phyloP scores from a whole-genome alignment of 306 rosid genomes.

The Cajanus cajan region DNA sequence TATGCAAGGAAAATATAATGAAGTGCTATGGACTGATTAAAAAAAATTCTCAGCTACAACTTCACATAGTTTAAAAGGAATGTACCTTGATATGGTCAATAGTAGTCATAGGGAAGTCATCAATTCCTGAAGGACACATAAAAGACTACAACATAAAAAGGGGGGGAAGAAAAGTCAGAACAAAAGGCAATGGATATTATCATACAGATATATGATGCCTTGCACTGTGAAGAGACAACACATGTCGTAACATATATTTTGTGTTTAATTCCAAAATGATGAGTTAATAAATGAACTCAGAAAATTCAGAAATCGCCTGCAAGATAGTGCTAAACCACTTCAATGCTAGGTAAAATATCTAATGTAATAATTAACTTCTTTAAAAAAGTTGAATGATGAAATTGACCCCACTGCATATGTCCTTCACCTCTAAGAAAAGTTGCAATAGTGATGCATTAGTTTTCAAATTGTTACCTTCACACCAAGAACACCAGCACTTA shows the following conservation, averaged over 20 bases:
- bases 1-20: slow-evolving; percentile 4
- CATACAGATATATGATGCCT: not conserved
- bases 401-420: not conserved
- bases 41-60: not conserved
- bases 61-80: not conserved
- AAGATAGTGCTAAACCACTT: not conserved
- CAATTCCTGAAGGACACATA: slow-evolving; percentile 96
- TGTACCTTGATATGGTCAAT: slow-evolving; percentile 83
- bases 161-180: not conserved
- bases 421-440: not conserved
- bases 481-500: slow-evolving; percentile 89
- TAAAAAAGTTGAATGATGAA: not conserved
- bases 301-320: slow-evolving; percentile 1
- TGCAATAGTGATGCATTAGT: not conserved
- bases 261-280: slow-evolving; percentile 18
- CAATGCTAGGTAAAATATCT: not conserved
- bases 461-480: slow-evolving; percentile 61
- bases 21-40: not conserved
- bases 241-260: slow-evolving; percentile 2
- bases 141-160: slow-evolving; percentile 64
- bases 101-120: slow-evolving; percentile 90
- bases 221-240: not conserved
- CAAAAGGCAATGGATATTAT: not conserved
- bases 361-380: not conserved
- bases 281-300: not conserved